Percentiles rank a stretch among this genome's conserved stretches.
Conservation (phyloP, 2,329 filamentous ascomycete species). For the Trichoderma citrinoviride region DNA sequence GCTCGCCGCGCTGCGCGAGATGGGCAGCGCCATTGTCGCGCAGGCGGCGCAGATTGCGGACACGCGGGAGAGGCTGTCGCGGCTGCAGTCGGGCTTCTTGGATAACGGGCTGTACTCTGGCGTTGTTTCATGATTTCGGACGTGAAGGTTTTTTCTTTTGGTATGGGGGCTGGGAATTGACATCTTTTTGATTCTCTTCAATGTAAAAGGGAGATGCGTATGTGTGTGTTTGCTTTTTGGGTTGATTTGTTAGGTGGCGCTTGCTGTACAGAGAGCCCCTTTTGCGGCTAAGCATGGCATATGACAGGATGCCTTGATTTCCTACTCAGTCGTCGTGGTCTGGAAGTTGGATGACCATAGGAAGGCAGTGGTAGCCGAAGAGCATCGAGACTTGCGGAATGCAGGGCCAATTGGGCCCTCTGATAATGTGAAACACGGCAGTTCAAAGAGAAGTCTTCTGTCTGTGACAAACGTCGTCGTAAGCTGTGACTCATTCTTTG, state of each 20-base stretch:
- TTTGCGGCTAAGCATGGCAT: slow-evolving; percentile 10
- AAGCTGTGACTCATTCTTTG: not conserved
- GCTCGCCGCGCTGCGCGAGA: slow-evolving; percentile 39
- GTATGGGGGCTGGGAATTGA: not conserved
- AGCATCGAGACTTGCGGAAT: slow-evolving; percentile 13
- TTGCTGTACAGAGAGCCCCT: not conserved
- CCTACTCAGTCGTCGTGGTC: slow-evolving; percentile 13
- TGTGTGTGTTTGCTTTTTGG: not conserved
- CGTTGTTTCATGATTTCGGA: slow-evolving; percentile 30
- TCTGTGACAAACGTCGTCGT: not conserved
- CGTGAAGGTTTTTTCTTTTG: not conserved
- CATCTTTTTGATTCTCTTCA: not conserved
- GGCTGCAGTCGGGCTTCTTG: slow-evolving; percentile 42
- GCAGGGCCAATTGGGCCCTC: not conserved
- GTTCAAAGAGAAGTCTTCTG: not conserved
- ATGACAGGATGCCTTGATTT: not conserved
- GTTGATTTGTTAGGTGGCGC: slow-evolving; percentile 13
- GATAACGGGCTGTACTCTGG: slow-evolving; percentile 39
- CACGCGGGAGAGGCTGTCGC: slow-evolving; percentile 42
- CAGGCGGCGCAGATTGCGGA: slow-evolving; percentile 45
- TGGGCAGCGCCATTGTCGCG: slow-evolving; percentile 41
- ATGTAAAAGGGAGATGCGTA: not conserved
- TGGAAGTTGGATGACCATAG: slow-evolving; percentile 33
- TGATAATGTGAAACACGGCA: not conserved
- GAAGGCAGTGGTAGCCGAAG: slow-evolving; percentile 3